A percentile compares a stretch with the other conserved stretches of the same genome.
Evolutionary conservation across 1,284 basidiomycete genomes (phyloP).

Genomic region (Agaricales sp.): DNA sequence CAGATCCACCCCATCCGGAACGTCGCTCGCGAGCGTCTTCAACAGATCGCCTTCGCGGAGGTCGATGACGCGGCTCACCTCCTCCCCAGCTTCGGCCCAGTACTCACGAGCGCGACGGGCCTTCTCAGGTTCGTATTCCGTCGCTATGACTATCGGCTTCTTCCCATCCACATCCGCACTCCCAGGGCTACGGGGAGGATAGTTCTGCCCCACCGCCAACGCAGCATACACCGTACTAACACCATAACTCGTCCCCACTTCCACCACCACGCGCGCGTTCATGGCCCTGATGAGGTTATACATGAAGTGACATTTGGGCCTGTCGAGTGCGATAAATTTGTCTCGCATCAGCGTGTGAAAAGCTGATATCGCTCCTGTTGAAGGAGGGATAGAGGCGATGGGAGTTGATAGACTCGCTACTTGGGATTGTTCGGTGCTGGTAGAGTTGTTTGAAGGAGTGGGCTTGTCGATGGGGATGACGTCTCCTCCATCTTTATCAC

Average conservation of each 20-base stretch:
- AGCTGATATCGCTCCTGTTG: too few species aligned
- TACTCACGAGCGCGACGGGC: background rate
- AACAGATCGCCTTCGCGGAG: background rate
- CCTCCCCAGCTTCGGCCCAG: background rate
- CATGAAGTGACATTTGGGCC: background rate
- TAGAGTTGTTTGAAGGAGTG: too few species aligned
- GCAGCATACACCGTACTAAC: background rate
- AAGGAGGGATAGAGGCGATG: too few species aligned
- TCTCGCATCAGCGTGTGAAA: background rate
- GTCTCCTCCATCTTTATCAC: too few species aligned
- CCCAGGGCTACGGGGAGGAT: too few species aligned
- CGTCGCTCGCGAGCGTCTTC: background rate
- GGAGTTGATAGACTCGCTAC: too few species aligned
- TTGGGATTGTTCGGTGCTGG: too few species aligned
- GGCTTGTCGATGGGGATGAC: too few species aligned
- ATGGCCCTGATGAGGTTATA: background rate
- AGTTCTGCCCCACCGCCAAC: background rate
- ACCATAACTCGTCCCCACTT: background rate
- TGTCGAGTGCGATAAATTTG: background rate
- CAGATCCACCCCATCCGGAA: background rate
- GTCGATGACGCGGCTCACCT: background rate
- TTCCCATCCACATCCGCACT: too few species aligned
- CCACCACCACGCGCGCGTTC: background rate
- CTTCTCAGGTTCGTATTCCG: background rate
- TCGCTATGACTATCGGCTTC: background rate